Evolutionary conservation across 2,329 filamentous ascomycete species (phyloP).

Genomic region (Sporothrix pseudoabietina): DNA sequence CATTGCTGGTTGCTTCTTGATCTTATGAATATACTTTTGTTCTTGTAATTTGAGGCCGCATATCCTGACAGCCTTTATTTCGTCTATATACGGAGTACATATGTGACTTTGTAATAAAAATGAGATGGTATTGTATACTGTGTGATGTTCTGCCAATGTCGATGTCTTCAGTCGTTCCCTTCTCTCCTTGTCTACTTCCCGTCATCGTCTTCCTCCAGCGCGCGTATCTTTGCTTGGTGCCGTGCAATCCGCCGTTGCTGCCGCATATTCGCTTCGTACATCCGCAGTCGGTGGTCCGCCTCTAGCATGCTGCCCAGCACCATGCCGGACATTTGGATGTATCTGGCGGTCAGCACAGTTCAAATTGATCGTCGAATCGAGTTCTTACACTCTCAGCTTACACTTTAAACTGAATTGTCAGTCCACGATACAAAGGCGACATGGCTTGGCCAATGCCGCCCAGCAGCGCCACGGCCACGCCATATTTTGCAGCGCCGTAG

Average conservation of each 20-base stretch:
- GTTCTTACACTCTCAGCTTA: constrained; percentile 46
- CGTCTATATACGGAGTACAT: not conserved
- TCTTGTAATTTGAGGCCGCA: not conserved
- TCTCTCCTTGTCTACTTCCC: not conserved
- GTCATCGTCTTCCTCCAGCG: constrained; percentile 32
- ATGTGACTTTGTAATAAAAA: not conserved
- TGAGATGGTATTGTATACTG: constrained; percentile 14
- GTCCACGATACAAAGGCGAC: constrained; percentile 70
- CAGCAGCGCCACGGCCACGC: constrained; percentile 63
- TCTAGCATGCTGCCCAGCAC: constrained; percentile 76
- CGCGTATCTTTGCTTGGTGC: constrained; percentile 55
- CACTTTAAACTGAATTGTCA: constrained; percentile 78
- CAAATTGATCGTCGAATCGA: not conserved
- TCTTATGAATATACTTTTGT: not conserved
- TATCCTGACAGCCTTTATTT: not conserved
- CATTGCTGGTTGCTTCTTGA: not conserved
- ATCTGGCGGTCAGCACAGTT: constrained; percentile 51
- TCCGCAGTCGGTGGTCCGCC: constrained; percentile 67
- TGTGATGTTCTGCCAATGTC: not conserved
- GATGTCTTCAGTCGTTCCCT: not conserved
- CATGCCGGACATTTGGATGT: constrained; percentile 84
- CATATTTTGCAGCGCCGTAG: constrained; percentile 72
- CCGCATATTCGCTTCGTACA: constrained; percentile 67
- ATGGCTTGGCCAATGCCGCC: constrained; percentile 63
- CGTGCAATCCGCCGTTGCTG: constrained; percentile 64